Base-by-base conservation (phyloP, 495 filamentous ascomycete genomes). In the Hypomontagnella monticulosa region DNA sequence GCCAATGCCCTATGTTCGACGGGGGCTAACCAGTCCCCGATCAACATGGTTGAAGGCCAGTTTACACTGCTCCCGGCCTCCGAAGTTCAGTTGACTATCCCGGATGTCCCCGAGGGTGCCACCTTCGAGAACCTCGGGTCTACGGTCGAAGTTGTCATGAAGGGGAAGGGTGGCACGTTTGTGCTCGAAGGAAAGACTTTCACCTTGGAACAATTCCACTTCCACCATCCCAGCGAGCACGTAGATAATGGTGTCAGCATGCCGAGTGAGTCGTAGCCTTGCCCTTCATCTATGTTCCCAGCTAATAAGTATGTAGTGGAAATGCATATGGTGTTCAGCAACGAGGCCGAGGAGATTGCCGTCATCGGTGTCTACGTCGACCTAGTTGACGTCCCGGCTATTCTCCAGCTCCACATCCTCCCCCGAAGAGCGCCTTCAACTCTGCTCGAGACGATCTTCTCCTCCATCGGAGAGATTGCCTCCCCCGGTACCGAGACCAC, bases 151-250 rank as follows among this genome's bases (percentile, higher is more conserved):
- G 80, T 86, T 40, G 76, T 81, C 44, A 75, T 76, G 70, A 71
- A 75, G 20, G 76, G 73, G 18, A 69, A 71, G 1, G 68, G 68
- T 18, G 80, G 76, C 11, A 70, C 66, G 0, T 69, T 86, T 12
- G 78, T 73, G 20, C 72, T 86, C 48, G 76, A 71, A 10, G 80
- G 74, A 32, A 77, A 71, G 52, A 71, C 73, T 1, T 90, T 84
- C 63, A 71, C 72, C 3, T 78, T 91, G 15, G 73, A 80, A 36
- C 88, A 91, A 66, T 90, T 89, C 77, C 88, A 91, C 71, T 87
- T 90, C 73, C 88, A 91, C 68, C 84, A 88, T 10, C 88, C 89
- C 5, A 83, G 82, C 69, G 89, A 91, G 77, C 89, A 91, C 69
- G 69, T 91, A 14, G 76, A 82, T 63, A 72, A 76, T 49, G 74